Conservation (phyloP, 208 protist genomes). For the Vickermania spadyakhi region DNA sequence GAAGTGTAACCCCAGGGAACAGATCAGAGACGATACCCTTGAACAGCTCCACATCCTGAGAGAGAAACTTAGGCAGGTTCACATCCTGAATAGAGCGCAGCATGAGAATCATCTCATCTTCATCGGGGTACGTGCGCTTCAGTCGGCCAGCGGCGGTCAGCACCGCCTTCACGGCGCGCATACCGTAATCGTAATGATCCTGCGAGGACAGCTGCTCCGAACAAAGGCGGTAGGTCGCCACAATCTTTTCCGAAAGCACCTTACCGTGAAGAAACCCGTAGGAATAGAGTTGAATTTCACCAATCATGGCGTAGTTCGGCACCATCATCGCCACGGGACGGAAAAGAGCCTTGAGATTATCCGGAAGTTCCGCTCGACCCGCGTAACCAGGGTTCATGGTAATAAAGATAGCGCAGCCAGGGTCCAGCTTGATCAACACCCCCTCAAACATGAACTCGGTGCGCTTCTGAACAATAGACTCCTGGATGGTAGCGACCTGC, state of each 20-base stretch:
- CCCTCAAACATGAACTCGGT: conserved; percentile 93
- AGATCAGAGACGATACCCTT: conserved; percentile 93
- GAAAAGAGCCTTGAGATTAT: conserved; percentile 98
- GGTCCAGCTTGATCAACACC: conserved; percentile 86
- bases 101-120: conserved; percentile 93
- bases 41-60: conserved; percentile 95
- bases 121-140: conserved; percentile 84
- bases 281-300: conserved; percentile 97
- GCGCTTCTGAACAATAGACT: conserved; percentile 80
- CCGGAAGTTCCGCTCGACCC: conserved; percentile 95
- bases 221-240: conserved; percentile 94
- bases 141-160: conserved; percentile 90
- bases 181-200: conserved; percentile 97
- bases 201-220: conserved; percentile 96
- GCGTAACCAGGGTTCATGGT: conserved; percentile 99
- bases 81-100: conserved; percentile 94
- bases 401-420: conserved; percentile 93
- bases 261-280: conserved; percentile 94
- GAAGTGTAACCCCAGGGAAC: conserved; percentile 86
- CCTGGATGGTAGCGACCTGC: conserved; percentile 94
- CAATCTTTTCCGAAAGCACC: conserved; percentile 92
- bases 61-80: conserved; percentile 94
- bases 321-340: conserved; percentile 98
- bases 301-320: conserved; percentile 98
- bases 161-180: conserved; percentile 96